These are phyloP conservation scores for Spathaspora passalidarum DNA, from an alignment of 805 yeast genomes.

Conservation along the genomic window DNA sequence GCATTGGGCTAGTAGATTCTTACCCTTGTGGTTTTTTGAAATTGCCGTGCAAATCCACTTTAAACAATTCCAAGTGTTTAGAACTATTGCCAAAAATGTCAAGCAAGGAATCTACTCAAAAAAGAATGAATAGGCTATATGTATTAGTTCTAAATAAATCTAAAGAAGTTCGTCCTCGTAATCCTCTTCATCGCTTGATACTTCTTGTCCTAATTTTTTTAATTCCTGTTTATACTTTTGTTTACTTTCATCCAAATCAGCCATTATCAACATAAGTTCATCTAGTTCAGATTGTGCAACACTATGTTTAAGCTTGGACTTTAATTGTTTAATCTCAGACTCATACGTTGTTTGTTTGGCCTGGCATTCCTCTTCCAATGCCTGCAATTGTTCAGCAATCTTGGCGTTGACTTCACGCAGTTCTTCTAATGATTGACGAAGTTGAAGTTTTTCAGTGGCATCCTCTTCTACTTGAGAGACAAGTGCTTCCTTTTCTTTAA, in stretches of 20 bases:
- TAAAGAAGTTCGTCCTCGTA: constrained; percentile 49
- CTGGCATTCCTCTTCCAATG: neutral
- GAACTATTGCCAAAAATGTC: constrained; percentile 14
- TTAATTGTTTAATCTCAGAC: constrained; percentile 9
- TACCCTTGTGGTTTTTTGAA: constrained; percentile 26
- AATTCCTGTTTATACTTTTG: constrained; percentile 53
- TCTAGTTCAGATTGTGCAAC: constrained; percentile 60
- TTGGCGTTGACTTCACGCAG: neutral
- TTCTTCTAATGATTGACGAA: neutral
- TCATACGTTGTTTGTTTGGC: constrained; percentile 2
- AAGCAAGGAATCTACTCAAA: constrained; percentile 15
- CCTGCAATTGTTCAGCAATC: constrained; percentile 1
- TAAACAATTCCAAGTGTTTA: constrained; percentile 23
- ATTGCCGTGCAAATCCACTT: constrained; percentile 18
- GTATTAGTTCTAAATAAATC: neutral
- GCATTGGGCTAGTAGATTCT: constrained; percentile 14
- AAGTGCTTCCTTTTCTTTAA: neutral
- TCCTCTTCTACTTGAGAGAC: neutral
- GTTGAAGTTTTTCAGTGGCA: neutral
- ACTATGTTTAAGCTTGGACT: constrained; percentile 9
- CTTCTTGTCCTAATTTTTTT: constrained; percentile 51
- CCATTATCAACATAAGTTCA: constrained; percentile 71
- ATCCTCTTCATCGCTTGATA: constrained; percentile 70
- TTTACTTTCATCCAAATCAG: constrained; percentile 72
- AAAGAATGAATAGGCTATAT: constrained; percentile 7